These are phyloP conservation scores for Fusarium xylarioides DNA, from an alignment of 2,329 filamentous ascomycete species.

Conservation along the genomic window DNA sequence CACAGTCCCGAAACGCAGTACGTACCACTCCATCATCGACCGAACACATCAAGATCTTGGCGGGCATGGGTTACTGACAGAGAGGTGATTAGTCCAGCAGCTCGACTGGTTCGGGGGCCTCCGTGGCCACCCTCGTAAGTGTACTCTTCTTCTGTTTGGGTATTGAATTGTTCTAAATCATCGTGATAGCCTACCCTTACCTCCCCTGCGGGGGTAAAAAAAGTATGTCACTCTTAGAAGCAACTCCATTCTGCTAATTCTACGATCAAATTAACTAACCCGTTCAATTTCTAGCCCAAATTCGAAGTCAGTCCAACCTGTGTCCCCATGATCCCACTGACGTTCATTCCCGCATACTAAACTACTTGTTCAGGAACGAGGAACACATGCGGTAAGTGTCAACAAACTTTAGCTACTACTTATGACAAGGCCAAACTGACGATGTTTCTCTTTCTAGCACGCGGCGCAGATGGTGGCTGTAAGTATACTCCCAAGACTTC, in stretches of 20 bases:
- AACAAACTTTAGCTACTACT: too few species aligned
- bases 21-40: not conserved
- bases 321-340: not conserved
- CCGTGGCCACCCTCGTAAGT: not conserved
- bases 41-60: not conserved
- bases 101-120: not conserved
- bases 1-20: rapidly evolving
- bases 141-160: too few species aligned
- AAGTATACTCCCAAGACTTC: too few species aligned
- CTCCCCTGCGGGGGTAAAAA: too few species aligned
- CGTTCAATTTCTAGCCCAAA: not conserved
- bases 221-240: not conserved
- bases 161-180: too few species aligned
- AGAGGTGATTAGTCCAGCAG: not conserved
- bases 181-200: too few species aligned
- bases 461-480: too few species aligned
- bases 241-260: not conserved
- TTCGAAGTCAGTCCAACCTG: not conserved
- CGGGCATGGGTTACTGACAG: not conserved
- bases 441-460: too few species aligned
- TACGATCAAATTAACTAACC: not conserved
- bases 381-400: not conserved
- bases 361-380: rapidly evolving
- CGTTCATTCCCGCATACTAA: rapidly evolving
- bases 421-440: too few species aligned